Percentiles rank a stretch among this genome's conserved stretches.
Conservation (phyloP, 345 rosid species). For the Excoecaria cochinchinensis region DNA sequence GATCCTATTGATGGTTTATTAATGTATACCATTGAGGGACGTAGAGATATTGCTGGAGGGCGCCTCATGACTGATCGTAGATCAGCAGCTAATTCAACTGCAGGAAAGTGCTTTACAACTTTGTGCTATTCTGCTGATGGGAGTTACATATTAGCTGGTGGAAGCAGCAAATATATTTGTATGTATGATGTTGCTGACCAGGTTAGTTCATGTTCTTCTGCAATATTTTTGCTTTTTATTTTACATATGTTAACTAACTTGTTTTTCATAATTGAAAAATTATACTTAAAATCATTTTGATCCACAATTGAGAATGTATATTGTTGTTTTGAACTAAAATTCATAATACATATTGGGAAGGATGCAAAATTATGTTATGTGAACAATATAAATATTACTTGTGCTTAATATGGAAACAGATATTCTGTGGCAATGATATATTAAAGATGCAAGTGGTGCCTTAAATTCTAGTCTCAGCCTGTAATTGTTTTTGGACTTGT, state of each 20-base stretch:
- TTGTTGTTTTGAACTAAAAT: too few relatives aligned
- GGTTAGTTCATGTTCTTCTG: constrained; percentile 41
- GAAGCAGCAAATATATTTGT: constrained; percentile 93
- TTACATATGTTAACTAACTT: background rate
- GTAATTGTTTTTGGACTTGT: background rate
- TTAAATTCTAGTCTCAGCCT: background rate
- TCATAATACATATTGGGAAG: background rate
- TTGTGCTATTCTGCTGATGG: constrained; percentile 97
- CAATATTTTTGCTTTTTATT: background rate
- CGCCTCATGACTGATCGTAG: constrained; percentile 85
- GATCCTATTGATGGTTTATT: constrained; percentile 81
- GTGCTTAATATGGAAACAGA: background rate
- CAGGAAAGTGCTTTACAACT: constrained; percentile 90
- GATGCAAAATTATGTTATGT: background rate
- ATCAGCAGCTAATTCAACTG: constrained; percentile 91
- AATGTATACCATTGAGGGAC: constrained; percentile 94
- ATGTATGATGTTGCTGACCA: constrained; percentile 96
- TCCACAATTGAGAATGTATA: background rate
- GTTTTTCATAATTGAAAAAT: background rate
- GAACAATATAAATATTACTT: background rate
- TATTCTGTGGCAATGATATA: background rate
- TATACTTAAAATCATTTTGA: background rate
- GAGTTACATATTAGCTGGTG: constrained; percentile 87
- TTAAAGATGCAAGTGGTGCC: background rate
- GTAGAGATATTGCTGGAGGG: constrained; percentile 97